Percentiles rank a stretch among this genome's conserved stretches.
Conservation (phyloP, 2,329 filamentous ascomycete genomes). For the Talaromyces sp. region DNA sequence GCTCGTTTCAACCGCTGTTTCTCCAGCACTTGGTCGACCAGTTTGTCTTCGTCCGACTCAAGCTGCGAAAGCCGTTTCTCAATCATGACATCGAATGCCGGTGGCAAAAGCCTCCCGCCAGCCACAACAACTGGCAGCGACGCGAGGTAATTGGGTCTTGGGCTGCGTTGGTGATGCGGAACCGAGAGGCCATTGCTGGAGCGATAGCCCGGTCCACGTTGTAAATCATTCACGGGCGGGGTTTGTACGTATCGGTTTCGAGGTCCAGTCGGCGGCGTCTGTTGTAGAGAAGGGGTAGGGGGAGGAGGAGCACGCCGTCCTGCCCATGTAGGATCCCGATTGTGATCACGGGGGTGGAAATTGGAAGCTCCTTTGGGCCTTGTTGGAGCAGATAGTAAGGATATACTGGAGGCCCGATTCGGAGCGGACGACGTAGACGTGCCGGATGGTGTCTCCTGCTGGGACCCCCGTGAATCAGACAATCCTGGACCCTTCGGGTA, state of each 20-base stretch:
- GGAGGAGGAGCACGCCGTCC: slow-evolving; percentile 28
- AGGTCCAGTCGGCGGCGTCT: slow-evolving; percentile 33
- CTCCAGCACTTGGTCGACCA: slow-evolving; percentile 40
- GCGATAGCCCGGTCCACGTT: slow-evolving; percentile 30
- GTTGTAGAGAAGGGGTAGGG: slow-evolving; percentile 19
- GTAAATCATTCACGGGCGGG: slow-evolving; percentile 21
- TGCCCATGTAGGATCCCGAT: slow-evolving; percentile 25
- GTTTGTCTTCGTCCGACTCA: slow-evolving; percentile 39
- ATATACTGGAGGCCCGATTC: slow-evolving; percentile 32
- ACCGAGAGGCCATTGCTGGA: slow-evolving; percentile 20
- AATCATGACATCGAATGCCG: slow-evolving; percentile 30
- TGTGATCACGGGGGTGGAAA: slow-evolving; percentile 20
- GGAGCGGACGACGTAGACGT: slow-evolving; percentile 30
- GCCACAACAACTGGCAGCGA: slow-evolving; percentile 35
- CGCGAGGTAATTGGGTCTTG: slow-evolving; percentile 36
- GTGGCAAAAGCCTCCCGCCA: slow-evolving; percentile 37
- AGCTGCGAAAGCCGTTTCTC: slow-evolving; percentile 42
- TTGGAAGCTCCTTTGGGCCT: slow-evolving; percentile 38
- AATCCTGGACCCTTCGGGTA: background rate
- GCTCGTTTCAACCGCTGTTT: slow-evolving; percentile 39
- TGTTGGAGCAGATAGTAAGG: slow-evolving; percentile 43
- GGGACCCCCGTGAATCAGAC: background rate
- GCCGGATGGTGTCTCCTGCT: slow-evolving; percentile 24
- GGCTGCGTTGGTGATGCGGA: slow-evolving; percentile 20
- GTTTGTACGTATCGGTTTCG: slow-evolving; percentile 25